Evolutionary conservation across 306 rosid species (phyloP), one percentile per base, ranked within the genome.

Genomic region (Trifolium pratense): DNA sequence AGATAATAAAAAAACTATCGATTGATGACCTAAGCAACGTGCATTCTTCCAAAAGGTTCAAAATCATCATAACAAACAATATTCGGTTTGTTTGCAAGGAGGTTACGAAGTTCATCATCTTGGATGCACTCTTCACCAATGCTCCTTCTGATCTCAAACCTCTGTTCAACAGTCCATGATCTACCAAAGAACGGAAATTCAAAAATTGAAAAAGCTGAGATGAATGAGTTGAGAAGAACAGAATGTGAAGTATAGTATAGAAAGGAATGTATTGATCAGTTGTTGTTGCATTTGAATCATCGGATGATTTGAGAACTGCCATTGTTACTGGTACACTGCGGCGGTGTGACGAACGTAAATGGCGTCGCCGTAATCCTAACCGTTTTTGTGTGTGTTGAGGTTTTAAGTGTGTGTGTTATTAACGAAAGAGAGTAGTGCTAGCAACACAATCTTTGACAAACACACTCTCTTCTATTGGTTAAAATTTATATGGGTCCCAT

Each of bases 241-340:
- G n/a, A 69, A 10, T n/a, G 29, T 59, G 20, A 0, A 7, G 14
- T 1, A 8, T n/a, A n/a, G 0, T 6, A 3, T 18, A 40, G 46
- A 42, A 11, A 58, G 12, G 51, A 58, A 81, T n/a, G 52, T 79
- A 90, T 89, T 43, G 71, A 37, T 31, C 8, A 42, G 61, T 32
- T 42, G 45, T 39, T 39, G 11, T 11, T 39, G 45, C 45, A 11
- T 23, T 51, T 84, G 81, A 43, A 39, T 78, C 2, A 39, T 78
- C 3, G 82, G 73, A 65, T 70, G 88, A 80, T 66, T 84, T 48
- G 26, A 87, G 11, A n/a, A 72, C 57, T 36, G 82, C 31, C 61
- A 59, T 23, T 48, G 73, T 15, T 40, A 12, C 4, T 26, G 31
- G 4, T 26, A 26, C 31, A 26, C 31, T 1, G 31, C 31, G 31